Evolutionary conservation across 2,329 filamentous ascomycete species (phyloP).

Genomic region (Microdochium nivale): DNA sequence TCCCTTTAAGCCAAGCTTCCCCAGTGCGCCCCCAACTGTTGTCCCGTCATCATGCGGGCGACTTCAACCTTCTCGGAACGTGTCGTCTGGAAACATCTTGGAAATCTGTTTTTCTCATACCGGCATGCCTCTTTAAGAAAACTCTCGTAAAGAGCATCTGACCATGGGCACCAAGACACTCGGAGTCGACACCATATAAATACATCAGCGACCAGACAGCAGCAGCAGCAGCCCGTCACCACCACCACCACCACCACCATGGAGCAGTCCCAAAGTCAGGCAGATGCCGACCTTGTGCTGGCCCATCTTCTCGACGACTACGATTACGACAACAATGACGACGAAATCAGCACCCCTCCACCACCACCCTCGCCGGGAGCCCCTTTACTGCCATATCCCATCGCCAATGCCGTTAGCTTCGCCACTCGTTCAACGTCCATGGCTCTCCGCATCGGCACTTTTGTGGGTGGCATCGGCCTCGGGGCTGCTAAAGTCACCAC

Average conservation of each 20-base stretch:
- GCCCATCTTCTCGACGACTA: not conserved
- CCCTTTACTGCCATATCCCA: slow-evolving; percentile 47
- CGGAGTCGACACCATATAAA: too few species aligned
- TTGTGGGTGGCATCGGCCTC: slow-evolving; percentile 42
- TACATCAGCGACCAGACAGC: not conserved
- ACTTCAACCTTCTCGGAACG: too few species aligned
- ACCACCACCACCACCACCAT: not conserved
- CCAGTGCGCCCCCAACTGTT: not conserved
- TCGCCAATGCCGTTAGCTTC: slow-evolving; percentile 52
- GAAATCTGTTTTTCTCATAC: too few species aligned
- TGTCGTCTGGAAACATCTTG: too few species aligned
- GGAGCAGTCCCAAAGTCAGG: not conserved
- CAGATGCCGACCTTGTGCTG: not conserved
- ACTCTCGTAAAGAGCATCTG: too few species aligned
- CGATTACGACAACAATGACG: not conserved
- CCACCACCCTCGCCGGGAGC: slow-evolving; percentile 14
- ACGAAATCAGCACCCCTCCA: not conserved
- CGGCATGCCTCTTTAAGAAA: too few species aligned
- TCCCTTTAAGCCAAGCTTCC: not conserved
- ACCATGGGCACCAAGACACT: too few species aligned
- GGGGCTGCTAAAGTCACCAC: slow-evolving; percentile 47
- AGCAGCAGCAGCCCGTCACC: not conserved
- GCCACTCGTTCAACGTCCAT: slow-evolving; percentile 52
- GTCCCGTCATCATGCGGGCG: not conserved
- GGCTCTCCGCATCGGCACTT: slow-evolving; percentile 42